Base-by-base conservation (phyloP, 1,284 basidiomycete species). In the Malassezia vespertilionis region DNA sequence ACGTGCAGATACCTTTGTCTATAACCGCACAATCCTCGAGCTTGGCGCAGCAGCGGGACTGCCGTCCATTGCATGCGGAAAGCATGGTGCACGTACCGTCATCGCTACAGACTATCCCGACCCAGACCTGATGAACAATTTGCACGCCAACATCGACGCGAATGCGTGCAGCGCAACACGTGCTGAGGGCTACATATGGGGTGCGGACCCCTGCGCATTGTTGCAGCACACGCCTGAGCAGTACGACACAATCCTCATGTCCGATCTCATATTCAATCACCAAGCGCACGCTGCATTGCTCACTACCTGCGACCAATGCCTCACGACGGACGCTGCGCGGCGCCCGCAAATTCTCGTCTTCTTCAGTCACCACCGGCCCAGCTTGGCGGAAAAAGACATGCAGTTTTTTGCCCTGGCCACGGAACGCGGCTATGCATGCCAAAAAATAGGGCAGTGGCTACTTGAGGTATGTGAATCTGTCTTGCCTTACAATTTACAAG, bases 61-160 rank as follows among this genome's bases (percentile, higher is more conserved):
- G 14, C 91, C 91, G 0, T 81, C 54, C 26, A 64, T 64, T 27
- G 60, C 56, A 1, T 54, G 53, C 46, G 57, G 52, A 35, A 54
- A 57, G 47, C 49, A 49, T 2, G 58, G 57, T 4, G 65, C 66
- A 0, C 44, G 40, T 22, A 52, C 84, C 80, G 81, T 82, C 3
- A 78, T 91, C 1, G 73, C 89, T 21, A 93, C 91, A 0, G 91
- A 97, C 71, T 96, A 95, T 71, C 89, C 90, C 0, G 91, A 96
- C 60, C 64, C 75, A 2, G 69, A 75, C 3, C 76, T 96, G n/a
- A 71, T 95, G 35, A 76, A 83, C 2, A 95, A 93, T 64, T 76
- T 96, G 33, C 61, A 72, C 11, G 71, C 76, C 49, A 96, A 96
- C 65, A 77, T 86, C 0, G 63, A 73, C 3, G 57, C 69, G 22